Evolutionary conservation across 2,329 filamentous ascomycete genomes (phyloP).

Genomic region (Metarhizium sp.): DNA sequence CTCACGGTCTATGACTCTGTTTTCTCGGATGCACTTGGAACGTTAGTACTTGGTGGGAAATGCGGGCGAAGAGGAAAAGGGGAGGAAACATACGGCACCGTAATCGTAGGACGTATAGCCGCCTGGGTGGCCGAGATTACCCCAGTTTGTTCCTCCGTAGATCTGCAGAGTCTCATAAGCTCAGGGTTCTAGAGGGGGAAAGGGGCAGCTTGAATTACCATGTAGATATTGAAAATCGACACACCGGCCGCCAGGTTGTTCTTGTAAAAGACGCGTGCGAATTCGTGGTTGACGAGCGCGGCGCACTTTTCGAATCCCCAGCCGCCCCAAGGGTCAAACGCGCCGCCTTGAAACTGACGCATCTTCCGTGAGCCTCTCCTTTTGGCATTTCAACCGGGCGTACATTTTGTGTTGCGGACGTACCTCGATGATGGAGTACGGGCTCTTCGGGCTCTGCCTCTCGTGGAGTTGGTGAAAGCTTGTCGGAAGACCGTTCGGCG

Average conservation of each 20-base stretch:
- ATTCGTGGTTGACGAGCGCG: slow-evolving; percentile 59
- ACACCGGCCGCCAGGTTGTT: slow-evolving; percentile 59
- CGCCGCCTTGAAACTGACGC: slow-evolving; percentile 55
- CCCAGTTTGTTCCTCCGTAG: slow-evolving; percentile 77
- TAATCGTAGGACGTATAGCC: slow-evolving; percentile 53
- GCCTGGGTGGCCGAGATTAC: slow-evolving; percentile 62
- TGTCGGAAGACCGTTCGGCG: slow-evolving; percentile 41
- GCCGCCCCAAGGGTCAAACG: slow-evolving; percentile 69
- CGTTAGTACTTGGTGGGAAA: not conserved
- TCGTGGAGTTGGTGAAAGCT: slow-evolving; percentile 31
- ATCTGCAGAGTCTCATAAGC: slow-evolving; percentile 28
- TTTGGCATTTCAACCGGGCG: not conserved
- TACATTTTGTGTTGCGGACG: slow-evolving; percentile 9
- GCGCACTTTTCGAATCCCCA: slow-evolving; percentile 59
- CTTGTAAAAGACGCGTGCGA: slow-evolving; percentile 72
- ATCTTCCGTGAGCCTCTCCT: not conserved
- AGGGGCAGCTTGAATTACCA: slow-evolving; percentile 37
- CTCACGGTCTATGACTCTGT: slow-evolving; percentile 57
- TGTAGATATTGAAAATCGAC: slow-evolving; percentile 64
- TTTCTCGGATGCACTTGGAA: slow-evolving; percentile 48
- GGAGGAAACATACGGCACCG: slow-evolving; percentile 24
- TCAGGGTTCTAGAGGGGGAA: not conserved
- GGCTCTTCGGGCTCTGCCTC: slow-evolving; percentile 55
- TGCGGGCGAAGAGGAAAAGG: too few species aligned
- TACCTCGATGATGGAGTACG: slow-evolving; percentile 54